Evolutionary conservation across 192 early-diverging fungal species (phyloP), one percentile per base, ranked within the genome.

Genomic region (Umbelopsis vinacea): DNA sequence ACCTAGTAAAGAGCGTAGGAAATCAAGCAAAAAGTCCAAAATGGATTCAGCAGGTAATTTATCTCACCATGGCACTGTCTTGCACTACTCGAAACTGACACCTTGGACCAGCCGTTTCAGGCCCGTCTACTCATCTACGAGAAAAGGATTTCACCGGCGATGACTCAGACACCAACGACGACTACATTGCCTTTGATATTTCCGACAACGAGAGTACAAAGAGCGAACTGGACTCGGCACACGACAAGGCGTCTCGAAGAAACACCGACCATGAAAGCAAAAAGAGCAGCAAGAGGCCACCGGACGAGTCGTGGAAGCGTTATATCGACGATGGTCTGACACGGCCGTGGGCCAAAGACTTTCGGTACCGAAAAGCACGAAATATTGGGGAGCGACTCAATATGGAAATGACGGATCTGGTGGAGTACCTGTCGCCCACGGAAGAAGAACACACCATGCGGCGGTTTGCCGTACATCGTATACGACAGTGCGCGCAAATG

Each of bases 391-490:
- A 63, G 26, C 26, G 52, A 71, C 88, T 57, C 76, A 88, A 63
- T 35, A 63, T 63, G 50, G 96, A 98, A 75, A 84, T 96, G 15
- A 71, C 79, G 12, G 90, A 89, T 33, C 95, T 94, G 72, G 84
- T 95, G 2, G 70, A 88, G 9, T 97, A 91, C 74, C 81, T 98
- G 8, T 83, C 86, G n/a, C 97, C 97, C 0, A 94, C 93, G 0
- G 72, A 80, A 23, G 89, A 90, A 48, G 97, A 98, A 57, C 89
- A 91, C 66, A 78, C 84, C 43, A 84, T 97, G 87, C 88, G 97
- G 3, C 37, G 74, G 35, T 89, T 88, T 73, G 88, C 92, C 0
- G 79, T 97, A 0, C 83, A 89, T 12, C 81, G 91, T 6, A 80
- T 97, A 52, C 71, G 84, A 53, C 72, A 83, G 0, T 57, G 66